Base-by-base conservation (phyloP, 345 rosid genomes). In the Bruguiera gymnorhiza region DNA sequence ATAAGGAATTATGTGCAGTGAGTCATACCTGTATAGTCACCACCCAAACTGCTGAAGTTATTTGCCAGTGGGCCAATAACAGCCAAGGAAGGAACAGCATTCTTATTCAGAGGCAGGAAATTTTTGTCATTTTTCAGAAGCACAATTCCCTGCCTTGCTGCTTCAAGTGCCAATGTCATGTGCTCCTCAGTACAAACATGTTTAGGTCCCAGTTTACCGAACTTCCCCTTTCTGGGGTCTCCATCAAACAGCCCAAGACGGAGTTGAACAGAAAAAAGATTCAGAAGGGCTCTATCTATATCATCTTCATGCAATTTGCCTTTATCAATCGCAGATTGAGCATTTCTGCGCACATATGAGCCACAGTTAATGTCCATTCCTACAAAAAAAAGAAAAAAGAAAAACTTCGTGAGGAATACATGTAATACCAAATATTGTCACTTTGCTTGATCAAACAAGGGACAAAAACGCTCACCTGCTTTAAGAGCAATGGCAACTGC, bases 401-500 rank as follows among this genome's bases (percentile, higher is more conserved):
- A 53, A 26, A 10, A 62, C 16, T 6, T 26, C 30, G 43, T 69
- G 31, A 70, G 13, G 61, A 24, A 7, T 31, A 19, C 27, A 39
- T 32, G 20, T 48, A 27, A 20, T 37, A 52, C 39, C 60, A 70
- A 63, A 68, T 8, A 52, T 29, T 51, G n/a, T 6, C 10, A 63
- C 46, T 24, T 59, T 62, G 39, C 43, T 62, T 23, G 39, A 55
- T 29, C 26, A 24, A 34, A 71, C 54, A 20, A 8, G 20, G 61
- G 69, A 79, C 19, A 67, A 39, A 46, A 56, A 61, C 15, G 23
- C 32, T 43, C 32, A 87, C 97, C 98, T 82, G 98, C 96, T 87
- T 94, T 85, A 50, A 89, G 82, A 76, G 88, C 85, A 76, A 76
- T 85, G 18, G 95, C 95, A 62, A 84, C 96, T 57, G 97, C 94